Conservation (phyloP, 495 filamentous ascomycete species). For the Xylaria nigripes region DNA sequence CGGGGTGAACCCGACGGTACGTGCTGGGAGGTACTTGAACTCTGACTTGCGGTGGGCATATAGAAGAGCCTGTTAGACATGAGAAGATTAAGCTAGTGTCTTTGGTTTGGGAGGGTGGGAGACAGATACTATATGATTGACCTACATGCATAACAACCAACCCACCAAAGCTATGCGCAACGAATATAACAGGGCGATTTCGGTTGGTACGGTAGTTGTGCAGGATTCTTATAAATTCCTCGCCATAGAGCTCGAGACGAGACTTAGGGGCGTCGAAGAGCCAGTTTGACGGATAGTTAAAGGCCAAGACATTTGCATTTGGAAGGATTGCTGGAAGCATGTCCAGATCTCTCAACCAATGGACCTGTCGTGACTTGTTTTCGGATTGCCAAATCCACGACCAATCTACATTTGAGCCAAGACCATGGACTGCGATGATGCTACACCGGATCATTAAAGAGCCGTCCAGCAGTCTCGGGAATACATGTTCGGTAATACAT, state of each 20-base stretch:
- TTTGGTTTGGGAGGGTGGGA: background rate
- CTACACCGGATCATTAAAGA: background rate
- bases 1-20: background rate
- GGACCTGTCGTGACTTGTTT: background rate
- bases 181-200: conserved; percentile 1
- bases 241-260: conserved; percentile 2
- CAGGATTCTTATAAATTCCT: background rate
- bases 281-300: conserved; percentile 5
- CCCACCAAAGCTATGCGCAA: conserved; percentile 1
- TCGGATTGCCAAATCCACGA: conserved; percentile 7
- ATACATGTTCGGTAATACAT: background rate
- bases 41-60: background rate
- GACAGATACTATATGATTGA: background rate
- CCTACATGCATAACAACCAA: conserved; percentile 1
- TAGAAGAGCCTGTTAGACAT: background rate
- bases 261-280: background rate
- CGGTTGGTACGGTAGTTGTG: background rate
- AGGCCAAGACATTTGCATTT: background rate
- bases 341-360: conserved; percentile 1
- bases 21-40: background rate
- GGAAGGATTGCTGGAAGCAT: background rate
- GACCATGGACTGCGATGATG: conserved; percentile 10
- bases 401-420: conserved; percentile 9
- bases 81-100: background rate
- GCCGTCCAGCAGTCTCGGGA: too few relatives aligned